A percentile compares a stretch with the other conserved stretches of the same genome.
Conservation (phyloP, 352 stramenopile genomes). For the Thraustochytrium sp. region DNA sequence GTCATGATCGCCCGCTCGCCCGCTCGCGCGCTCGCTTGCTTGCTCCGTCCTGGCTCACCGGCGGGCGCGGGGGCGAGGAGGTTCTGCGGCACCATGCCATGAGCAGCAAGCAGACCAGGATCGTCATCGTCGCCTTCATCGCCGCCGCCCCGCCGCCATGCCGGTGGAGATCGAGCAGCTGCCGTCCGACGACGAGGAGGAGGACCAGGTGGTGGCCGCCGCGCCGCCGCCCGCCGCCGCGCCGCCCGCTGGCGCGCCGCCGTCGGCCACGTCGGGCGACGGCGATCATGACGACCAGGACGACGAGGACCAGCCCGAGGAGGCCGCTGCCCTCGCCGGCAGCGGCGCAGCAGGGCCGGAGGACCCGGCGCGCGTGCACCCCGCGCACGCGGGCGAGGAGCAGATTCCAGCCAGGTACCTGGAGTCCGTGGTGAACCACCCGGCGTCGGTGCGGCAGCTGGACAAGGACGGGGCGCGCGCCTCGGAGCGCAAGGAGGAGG, state of each 20-base stretch:
- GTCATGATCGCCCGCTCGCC: background rate
- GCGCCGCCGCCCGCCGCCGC: background rate
- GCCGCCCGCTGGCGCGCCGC: too few species aligned
- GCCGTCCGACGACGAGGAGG: background rate
- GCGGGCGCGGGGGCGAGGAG: too few species aligned
- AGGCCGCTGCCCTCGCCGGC: too few species aligned
- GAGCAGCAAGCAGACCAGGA: too few species aligned
- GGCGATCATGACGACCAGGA: background rate
- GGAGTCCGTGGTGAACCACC: constrained; percentile 41
- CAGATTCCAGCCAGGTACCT: background rate
- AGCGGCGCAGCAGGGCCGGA: too few species aligned
- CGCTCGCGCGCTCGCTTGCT: too few species aligned
- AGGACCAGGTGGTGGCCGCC: background rate
- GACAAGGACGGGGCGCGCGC: background rate
- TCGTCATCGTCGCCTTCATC: too few species aligned
- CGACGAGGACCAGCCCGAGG: background rate
- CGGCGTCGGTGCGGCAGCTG: background rate
- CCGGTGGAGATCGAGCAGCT: constrained; percentile 23
- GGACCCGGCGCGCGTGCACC: background rate
- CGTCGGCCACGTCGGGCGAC: background rate
- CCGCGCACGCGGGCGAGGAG: background rate
- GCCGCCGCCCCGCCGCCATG: background rate
- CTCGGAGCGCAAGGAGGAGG: constrained; percentile 34
- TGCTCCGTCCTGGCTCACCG: too few species aligned
- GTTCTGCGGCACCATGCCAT: too few species aligned